Evolutionary conservation across 192 early-diverging fungal species (phyloP).

Genomic region (Coemansia sp.): DNA sequence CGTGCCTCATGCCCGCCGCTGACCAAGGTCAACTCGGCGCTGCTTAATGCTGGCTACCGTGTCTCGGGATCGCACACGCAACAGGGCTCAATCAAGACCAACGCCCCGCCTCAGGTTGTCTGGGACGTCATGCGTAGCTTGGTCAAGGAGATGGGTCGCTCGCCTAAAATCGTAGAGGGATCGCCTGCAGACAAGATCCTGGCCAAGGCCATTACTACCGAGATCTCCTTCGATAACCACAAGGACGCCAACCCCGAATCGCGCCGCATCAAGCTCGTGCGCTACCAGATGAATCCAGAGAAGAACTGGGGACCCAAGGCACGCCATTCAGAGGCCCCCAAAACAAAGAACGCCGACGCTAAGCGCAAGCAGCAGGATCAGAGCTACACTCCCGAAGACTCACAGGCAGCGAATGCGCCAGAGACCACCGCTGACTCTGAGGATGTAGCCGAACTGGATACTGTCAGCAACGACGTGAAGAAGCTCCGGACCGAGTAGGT

Average conservation of each 20-base stretch:
- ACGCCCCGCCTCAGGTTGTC: slow-evolving; percentile 80
- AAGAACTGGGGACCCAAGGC: slow-evolving; percentile 98
- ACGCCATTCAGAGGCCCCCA: slow-evolving; percentile 52
- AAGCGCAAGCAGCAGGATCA: slow-evolving; percentile 40
- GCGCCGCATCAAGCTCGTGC: slow-evolving; percentile 78
- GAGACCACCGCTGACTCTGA: slow-evolving; percentile 14
- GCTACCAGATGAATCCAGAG: slow-evolving; percentile 96
- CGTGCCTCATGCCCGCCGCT: slow-evolving; percentile 77
- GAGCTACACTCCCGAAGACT: neutral
- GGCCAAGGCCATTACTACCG: slow-evolving; percentile 33
- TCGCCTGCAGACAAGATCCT: slow-evolving; percentile 75
- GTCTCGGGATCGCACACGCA: slow-evolving; percentile 86
- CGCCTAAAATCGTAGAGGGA: slow-evolving; percentile 66
- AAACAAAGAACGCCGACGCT: slow-evolving; percentile 11
- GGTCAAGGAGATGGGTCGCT: slow-evolving; percentile 67
- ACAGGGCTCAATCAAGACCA: slow-evolving; percentile 85
- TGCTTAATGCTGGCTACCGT: slow-evolving; percentile 89
- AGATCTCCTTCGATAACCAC: slow-evolving; percentile 77
- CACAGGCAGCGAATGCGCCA: neutral
- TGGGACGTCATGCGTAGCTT: slow-evolving; percentile 93
- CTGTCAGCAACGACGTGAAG: slow-evolving; percentile 21
- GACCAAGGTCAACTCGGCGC: slow-evolving; percentile 75
- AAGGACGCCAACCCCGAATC: slow-evolving; percentile 75
- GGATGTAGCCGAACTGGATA: slow-evolving; percentile 14
- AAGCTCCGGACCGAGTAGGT: slow-evolving; percentile 32